Evolutionary conservation across 225 moss, liverwort and hornwort genomes (phyloP), one percentile per base, ranked within the genome.

Genomic region (Asterella californica): DNA sequence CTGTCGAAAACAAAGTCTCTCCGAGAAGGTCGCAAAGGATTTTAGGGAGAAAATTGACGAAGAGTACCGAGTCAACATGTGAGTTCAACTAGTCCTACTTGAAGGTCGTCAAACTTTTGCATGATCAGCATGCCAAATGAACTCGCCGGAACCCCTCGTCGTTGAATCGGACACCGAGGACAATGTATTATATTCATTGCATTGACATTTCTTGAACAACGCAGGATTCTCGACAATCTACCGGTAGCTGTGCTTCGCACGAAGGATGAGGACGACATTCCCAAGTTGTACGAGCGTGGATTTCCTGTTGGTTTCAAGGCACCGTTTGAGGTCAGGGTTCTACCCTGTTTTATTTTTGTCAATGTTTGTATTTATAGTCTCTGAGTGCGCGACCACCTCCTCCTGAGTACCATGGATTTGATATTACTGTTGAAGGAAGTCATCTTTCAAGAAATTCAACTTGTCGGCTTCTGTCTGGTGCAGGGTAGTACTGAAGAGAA

Each of bases 31-130:
- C 67, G 85, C 86, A 71, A 94, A 92, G 76, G 85, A 85, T 70
- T 96, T 96, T 82, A 92, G 92, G 80, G 91, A 92, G 70, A 96
- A 92, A 86, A 94, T 96, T 76, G 90, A 96, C 50, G 91, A 90
- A 57, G 86, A 86, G 11, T 96, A 96, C 71, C 90, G 91, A 18
- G 94, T 90, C 49, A 96, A 96, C 83, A 94, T 96, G 92, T 92
- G 79, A 83, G 90, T 86, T 55, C 15, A 65, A 2, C 32, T 61
- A 49, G 0, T 10, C 49, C 52, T 4, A 3, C 5, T 52, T 74
- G 14, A 46, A 9, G 24, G 24, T 46, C 17, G 11, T 71, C 9
- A 48, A 5, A 9, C 14, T 25, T 48, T 71, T 47, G 42, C 9
- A 46, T 71, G 10, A 48, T 8, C 46, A n/a, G 14, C 12, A 10